Conservation (phyloP, 257 asterid species). For the Sherardia arvensis region DNA sequence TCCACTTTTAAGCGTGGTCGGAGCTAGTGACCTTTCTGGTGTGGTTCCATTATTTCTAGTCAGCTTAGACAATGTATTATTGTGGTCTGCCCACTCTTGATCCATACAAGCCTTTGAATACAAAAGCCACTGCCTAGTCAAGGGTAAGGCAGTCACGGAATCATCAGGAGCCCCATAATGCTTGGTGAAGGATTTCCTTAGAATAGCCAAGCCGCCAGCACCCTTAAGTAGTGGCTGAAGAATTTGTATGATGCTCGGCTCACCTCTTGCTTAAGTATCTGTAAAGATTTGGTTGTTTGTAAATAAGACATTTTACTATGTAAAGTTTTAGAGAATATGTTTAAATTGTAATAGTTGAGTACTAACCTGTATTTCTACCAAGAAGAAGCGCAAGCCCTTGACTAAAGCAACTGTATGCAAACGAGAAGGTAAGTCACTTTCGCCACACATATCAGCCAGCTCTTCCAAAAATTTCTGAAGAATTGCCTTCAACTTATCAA, state of each 20-base stretch:
- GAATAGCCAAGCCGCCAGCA: conserved; percentile 62
- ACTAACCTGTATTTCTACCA: conserved; percentile 80
- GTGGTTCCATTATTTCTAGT: conserved; percentile 23
- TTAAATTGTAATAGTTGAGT: background rate
- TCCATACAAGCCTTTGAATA: conserved; percentile 35
- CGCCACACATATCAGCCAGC: conserved; percentile 39
- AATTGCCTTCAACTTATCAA: conserved; percentile 47
- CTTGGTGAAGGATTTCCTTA: conserved; percentile 59
- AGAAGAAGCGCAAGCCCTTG: conserved; percentile 76
- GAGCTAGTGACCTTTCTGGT: conserved; percentile 40
- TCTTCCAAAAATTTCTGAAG: conserved; percentile 52
- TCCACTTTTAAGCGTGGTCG: conserved; percentile 70
- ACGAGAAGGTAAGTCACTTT: conserved; percentile 27
- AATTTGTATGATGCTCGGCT: conserved; percentile 73
- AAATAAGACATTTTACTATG: background rate
- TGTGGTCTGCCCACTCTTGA: conserved; percentile 66
- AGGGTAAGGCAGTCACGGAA: conserved; percentile 46
- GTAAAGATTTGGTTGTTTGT: conserved; percentile 5
- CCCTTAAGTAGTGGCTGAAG: conserved; percentile 82
- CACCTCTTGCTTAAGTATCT: conserved; percentile 79
- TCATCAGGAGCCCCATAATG: conserved; percentile 67
- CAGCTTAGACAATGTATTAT: conserved; percentile 28
- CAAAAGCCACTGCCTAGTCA: conserved; percentile 58
- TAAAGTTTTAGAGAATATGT: no score
- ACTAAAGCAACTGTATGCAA: conserved; percentile 43